A percentile compares a stretch with the other conserved stretches of the same genome.
These are phyloP conservation scores for Sungouiella thailandica DNA, from an alignment of 805 yeast species.

Conservation along the genomic window DNA sequence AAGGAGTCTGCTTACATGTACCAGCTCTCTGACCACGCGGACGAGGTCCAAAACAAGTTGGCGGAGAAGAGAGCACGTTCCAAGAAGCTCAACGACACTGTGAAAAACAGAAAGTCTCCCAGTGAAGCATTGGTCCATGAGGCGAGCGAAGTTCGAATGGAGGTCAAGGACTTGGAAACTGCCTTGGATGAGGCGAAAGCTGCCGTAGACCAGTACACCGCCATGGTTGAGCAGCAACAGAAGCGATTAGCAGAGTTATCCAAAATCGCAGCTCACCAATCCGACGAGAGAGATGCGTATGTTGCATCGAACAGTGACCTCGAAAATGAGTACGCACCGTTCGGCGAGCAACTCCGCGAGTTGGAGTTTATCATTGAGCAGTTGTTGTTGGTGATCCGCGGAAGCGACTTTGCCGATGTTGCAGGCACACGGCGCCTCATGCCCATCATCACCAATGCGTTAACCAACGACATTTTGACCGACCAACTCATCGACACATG, in stretches of 20 bases:
- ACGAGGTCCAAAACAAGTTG: slow-evolving; percentile 1
- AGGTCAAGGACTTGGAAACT: slow-evolving; percentile 7
- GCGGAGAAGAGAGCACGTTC: slow-evolving; percentile 11
- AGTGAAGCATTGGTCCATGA: not conserved
- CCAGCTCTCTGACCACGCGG: slow-evolving; percentile 4
- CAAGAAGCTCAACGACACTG: not conserved
- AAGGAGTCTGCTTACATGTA: slow-evolving; percentile 7
- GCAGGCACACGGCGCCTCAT: slow-evolving; percentile 79
- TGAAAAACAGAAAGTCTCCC: not conserved
- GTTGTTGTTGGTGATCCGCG: slow-evolving; percentile 57
- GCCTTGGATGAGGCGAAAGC: slow-evolving; percentile 6
- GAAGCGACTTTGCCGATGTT: slow-evolving; percentile 85
- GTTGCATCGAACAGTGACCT: slow-evolving; percentile 8
- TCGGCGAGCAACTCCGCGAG: slow-evolving; percentile 47
- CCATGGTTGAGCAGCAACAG: not conserved
- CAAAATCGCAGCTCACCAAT: slow-evolving; percentile 5
- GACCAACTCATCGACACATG: slow-evolving; percentile 52
- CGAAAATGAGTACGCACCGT: slow-evolving; percentile 21
- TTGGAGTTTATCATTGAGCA: slow-evolving; percentile 74
- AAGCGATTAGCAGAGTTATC: slow-evolving; percentile 1
- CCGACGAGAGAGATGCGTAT: slow-evolving; percentile 9
- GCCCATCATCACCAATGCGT: slow-evolving; percentile 41
- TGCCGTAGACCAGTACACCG: slow-evolving; percentile 3
- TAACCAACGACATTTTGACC: slow-evolving; percentile 52
- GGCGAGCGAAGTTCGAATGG: slow-evolving; percentile 2